Base-by-base conservation (phyloP, 2,329 filamentous ascomycete species). In the Macrophomina tecta region DNA sequence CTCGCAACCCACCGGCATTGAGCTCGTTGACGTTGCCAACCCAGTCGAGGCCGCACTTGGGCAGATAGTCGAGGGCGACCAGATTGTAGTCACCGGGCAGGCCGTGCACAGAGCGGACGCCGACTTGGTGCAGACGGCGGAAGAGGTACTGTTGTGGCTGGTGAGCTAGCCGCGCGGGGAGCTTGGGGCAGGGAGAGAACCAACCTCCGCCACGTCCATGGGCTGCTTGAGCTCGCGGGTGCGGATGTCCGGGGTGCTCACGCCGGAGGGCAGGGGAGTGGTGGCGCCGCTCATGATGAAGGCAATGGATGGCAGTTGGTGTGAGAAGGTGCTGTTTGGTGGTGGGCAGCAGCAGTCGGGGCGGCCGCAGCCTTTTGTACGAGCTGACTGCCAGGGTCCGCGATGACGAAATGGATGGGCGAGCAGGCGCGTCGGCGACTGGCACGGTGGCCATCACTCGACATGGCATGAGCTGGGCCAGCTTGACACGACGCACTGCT, bases 21-120 rank as follows among this genome's bases (percentile, higher is more conserved):
- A 89, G 80, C 74, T 89, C 86, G 75, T 89, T 89, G 74, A 82
- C 84, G 72, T 87, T 89, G 69, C 87, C 87, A 4, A 87, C 84
- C 86, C 86, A 89, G 53, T 81, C 75, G 28, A 89, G 76, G 14
- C 82, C 85, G 58, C 77, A 79, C 66, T 85, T 84, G 30, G 83
- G 79, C 18, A 89, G 75, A 71, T 87, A 87, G 74, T 89, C 87
- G 65, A 89, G 79, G 32, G 85, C 83, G 9, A 81, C 80, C 64
- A 81, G 76, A 63, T 82, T 80, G 73, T 80, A 80, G 79, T 81
- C 80, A 70, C 84, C 84, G 32, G 85, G 84, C 18, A 86, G 78
- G 38, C 84, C 84, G 72, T 85, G 83, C 34, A 85, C 75, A 6
- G 82, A 78, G 51, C 79, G 77, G 45, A 86, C 76, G 18, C 84